phyloP scores from a whole-genome alignment of 306 rosid genomes.

The Comarum palustre region DNA sequence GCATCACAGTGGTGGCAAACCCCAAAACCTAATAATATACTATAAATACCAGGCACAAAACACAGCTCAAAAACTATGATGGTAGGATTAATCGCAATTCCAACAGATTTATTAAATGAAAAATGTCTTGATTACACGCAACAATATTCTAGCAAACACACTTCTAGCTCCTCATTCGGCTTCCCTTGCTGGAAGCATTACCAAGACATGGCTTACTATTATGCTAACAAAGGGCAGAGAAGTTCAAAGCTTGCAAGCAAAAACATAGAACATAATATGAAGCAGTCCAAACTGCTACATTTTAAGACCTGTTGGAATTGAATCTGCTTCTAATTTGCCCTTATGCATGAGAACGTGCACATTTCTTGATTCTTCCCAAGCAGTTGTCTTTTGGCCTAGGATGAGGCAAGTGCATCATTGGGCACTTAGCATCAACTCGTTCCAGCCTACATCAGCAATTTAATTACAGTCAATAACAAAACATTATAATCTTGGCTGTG shows the following conservation, averaged over 20 bases:
- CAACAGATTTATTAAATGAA: not conserved
- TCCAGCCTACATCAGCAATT: constrained; percentile 47
- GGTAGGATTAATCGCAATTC: constrained; percentile 1
- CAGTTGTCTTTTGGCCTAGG: constrained; percentile 75
- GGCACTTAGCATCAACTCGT: constrained; percentile 43
- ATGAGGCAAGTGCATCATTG: constrained; percentile 64
- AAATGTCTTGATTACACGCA: not conserved
- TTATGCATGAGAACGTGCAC: not conserved
- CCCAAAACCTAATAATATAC: too few species aligned
- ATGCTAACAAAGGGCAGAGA: not conserved
- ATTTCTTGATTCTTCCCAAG: constrained; percentile 55
- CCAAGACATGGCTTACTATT: not conserved
- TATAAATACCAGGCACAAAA: too few species aligned
- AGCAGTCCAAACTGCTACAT: not conserved
- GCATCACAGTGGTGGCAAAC: too few species aligned
- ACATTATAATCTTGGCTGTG: too few species aligned
- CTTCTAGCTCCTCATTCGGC: not conserved
- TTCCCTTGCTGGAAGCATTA: not conserved
- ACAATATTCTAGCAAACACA: not conserved
- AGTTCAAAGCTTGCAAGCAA: not conserved
- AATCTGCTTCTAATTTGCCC: not conserved
- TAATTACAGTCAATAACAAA: not conserved
- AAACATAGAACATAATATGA: not conserved
- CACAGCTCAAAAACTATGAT: too few species aligned
- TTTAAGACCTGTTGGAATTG: not conserved